A percentile compares a stretch with the other conserved stretches of the same genome.
phyloP scores from a whole-genome alignment of 352 stramenopile genomes.

The Phytophthora boehmeriae region DNA sequence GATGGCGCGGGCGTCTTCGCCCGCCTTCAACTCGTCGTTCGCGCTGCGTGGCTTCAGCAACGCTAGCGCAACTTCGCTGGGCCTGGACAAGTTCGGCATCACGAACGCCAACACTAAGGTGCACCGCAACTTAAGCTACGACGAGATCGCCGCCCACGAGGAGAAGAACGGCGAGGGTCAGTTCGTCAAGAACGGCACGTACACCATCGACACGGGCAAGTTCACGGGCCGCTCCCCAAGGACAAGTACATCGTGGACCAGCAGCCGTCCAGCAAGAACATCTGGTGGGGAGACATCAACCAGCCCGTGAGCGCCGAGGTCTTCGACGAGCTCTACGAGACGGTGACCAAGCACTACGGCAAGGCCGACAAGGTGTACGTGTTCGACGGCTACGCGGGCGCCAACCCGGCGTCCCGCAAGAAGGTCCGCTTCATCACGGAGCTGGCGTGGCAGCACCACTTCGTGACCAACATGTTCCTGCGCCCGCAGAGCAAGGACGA shows the following conservation, averaged over 20 bases:
- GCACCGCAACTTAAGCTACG: slow-evolving; percentile 96
- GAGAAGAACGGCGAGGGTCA: slow-evolving; percentile 92
- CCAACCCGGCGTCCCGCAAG: slow-evolving; percentile 91
- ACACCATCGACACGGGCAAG: slow-evolving; percentile 98
- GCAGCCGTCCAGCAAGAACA: slow-evolving; percentile 90
- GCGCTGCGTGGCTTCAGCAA: slow-evolving; percentile 48
- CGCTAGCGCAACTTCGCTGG: slow-evolving; percentile 49
- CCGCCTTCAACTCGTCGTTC: slow-evolving; percentile 34
- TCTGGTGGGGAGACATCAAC: slow-evolving; percentile 98
- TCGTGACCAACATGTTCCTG: slow-evolving; percentile 98
- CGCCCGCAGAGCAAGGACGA: slow-evolving; percentile 82
- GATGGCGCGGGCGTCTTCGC: slow-evolving; percentile 34
- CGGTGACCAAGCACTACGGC: slow-evolving; percentile 94
- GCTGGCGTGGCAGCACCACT: slow-evolving; percentile 98
- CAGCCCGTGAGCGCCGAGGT: slow-evolving; percentile 92
- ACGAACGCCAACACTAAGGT: slow-evolving; percentile 90
- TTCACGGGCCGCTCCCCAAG: slow-evolving; percentile 98
- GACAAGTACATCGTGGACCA: slow-evolving; percentile 99
- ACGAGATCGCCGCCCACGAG: slow-evolving; percentile 96
- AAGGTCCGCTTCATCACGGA: slow-evolving; percentile 98
- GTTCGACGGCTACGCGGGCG: slow-evolving; percentile 96
- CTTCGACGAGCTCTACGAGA: slow-evolving; percentile 96
- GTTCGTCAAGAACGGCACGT: slow-evolving; percentile 93
- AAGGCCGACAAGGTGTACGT: slow-evolving; percentile 94
- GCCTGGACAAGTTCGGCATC: slow-evolving; percentile 92